Evolutionary conservation across 495 filamentous ascomycete genomes (phyloP).

Genomic region (Clohesyomyces aquaticus): DNA sequence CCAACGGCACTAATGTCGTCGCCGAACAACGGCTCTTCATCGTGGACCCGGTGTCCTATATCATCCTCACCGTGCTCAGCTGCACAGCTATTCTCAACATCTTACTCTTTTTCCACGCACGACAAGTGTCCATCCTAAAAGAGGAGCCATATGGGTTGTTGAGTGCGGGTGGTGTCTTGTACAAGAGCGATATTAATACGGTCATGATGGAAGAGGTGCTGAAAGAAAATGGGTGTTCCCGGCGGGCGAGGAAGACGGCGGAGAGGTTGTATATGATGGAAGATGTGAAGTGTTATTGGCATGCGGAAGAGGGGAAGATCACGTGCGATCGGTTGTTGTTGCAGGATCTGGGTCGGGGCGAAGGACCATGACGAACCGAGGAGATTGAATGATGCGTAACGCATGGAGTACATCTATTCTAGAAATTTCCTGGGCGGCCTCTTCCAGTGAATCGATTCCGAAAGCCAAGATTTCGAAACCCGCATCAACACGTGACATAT

Average conservation of each 20-base stretch:
- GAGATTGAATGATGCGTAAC: too few species aligned
- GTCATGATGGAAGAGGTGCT: not conserved
- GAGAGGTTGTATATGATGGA: not conserved
- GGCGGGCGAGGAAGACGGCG: not conserved
- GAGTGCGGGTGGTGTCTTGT: conserved; percentile 1
- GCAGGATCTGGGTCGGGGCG: too few species aligned
- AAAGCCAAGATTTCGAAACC: too few species aligned
- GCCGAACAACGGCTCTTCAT: not conserved
- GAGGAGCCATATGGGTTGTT: conserved; percentile 4
- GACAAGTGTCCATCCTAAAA: conserved; percentile 4
- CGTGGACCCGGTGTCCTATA: not conserved
- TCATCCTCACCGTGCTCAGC: not conserved
- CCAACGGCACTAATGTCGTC: not conserved
- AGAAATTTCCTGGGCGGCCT: too few species aligned
- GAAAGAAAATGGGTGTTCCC: not conserved
- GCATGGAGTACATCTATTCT: too few species aligned
- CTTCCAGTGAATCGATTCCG: too few species aligned
- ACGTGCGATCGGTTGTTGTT: too few species aligned
- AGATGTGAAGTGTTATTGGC: not conserved
- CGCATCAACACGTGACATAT: too few species aligned
- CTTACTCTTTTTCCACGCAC: not conserved
- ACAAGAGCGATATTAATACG: conserved; percentile 11
- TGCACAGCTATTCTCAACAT: not conserved
- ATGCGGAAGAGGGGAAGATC: too few species aligned
- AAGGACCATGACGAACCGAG: too few species aligned